Evolutionary conservation across 2,329 filamentous ascomycete species (phyloP), one percentile per base, ranked within the genome.

Genomic region (Xylaria multiplex): DNA sequence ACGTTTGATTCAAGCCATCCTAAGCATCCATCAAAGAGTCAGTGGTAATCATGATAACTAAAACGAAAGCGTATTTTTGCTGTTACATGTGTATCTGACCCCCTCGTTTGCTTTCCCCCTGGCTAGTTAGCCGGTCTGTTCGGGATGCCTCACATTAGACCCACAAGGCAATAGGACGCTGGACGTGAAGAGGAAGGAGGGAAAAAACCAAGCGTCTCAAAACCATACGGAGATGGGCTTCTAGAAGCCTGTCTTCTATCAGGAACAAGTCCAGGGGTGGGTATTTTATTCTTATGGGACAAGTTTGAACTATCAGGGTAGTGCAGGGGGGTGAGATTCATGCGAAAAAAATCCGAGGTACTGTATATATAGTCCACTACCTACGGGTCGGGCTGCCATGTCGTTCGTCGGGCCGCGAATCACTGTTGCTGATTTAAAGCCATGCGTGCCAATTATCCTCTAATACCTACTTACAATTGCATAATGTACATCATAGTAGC

Each of bases 351-450:
- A 43, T 43, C 13, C 22, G 30, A 30, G 24, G n/a, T 30, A 45
- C 58, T 14, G 24, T 48, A 30, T 35, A 24, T 56, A 48, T 52
- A 42, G 59, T 22, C n/a, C 56, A 19, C 45, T 35, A 30, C 24
- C 45, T n/a, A 46, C 24, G 45, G 35, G 52, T 67, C 52, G 49
- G 56, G 45, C 57, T 64, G 57, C 61, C 16, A 64, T 58, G 46
- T 48, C 27, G 56, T 67, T 50, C 16, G 46, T 64, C 50, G 55
- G 60, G 50, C 64, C 45, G 50, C 35, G 40, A 60, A 56, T 55
- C 22, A 37, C 14, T 19, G 43, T 35, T 37, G 46, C 46, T 43
- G 27, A 45, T 24, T 46, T 52, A 46, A 24, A 48, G 54, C 30
- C 45, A 43, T 49, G 45, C 37, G 46, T 40, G 24, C 56, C 56